A percentile compares a stretch with the other conserved stretches of the same genome.
Conservation (phyloP, 148 eudicot genomes). For the Chenopodium album region DNA sequence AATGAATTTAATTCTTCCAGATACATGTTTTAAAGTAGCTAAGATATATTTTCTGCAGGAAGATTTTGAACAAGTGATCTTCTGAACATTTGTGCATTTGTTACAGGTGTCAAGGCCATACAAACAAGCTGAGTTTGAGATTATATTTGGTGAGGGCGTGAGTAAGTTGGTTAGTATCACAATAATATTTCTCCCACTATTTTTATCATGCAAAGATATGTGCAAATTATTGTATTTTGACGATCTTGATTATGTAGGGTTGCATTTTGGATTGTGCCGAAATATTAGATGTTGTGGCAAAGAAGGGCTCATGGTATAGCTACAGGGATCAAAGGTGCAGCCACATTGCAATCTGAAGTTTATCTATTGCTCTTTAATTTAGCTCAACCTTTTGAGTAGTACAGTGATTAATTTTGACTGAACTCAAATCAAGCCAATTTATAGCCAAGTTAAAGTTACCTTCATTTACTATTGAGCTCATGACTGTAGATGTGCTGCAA, state of each 20-base stretch:
- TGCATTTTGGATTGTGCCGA: conserved; percentile 97
- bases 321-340: conserved; percentile 78
- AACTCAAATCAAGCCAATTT: background rate
- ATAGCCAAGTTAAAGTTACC: background rate
- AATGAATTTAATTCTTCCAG: background rate
- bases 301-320: conserved; percentile 96
- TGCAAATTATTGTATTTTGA: conserved; percentile 3
- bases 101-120: conserved; percentile 93
- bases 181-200: background rate
- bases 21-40: background rate
- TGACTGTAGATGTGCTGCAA: background rate
- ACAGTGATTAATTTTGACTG: background rate
- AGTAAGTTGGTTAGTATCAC: conserved; percentile 74
- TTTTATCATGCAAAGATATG: background rate
- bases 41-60: background rate
- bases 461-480: background rate
- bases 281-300: conserved; percentile 69
- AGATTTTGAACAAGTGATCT: background rate
- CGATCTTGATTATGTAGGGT: conserved; percentile 52
- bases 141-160: conserved; percentile 94
- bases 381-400: background rate
- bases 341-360: background rate
- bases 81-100: conserved; percentile 6
- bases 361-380: background rate
- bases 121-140: conserved; percentile 97